Evolutionary conservation across 2,329 filamentous ascomycete species (phyloP), one percentile per base, ranked within the genome.

Genomic region (Fusarium guadeloupense): DNA sequence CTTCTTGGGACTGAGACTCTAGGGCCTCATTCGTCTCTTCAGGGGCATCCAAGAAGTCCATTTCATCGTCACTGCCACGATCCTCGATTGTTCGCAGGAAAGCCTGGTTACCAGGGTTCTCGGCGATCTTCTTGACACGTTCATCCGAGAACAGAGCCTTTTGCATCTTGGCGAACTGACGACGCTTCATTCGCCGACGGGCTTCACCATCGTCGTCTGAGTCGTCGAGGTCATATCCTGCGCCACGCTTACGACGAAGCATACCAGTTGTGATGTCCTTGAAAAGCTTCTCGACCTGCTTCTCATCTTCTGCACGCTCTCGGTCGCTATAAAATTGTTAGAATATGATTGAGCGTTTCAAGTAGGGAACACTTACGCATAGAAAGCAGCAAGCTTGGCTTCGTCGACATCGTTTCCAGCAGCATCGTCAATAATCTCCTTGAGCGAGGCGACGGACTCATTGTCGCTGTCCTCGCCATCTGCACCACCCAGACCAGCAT

Each of bases 21-120:
- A 62, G 62, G 26, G 78, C 74, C 23, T 71, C 70, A 9, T 61
- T 61, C 21, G 59, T 60, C 23, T 70, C 69, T 9, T 73, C 71
- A 0, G 69, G 60, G 34, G 85, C 80, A 38, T 88, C 85, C 9
- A 92, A 77, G 68, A 96, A 89, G 64, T 93, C 90, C 75, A 90
- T 85, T 49, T 92, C 89, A 49, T 95, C 89, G 39, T 91, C 90
- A 68, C 83, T 82, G 54, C 89, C 90, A 43, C 85, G 85, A 71
- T 97, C 93, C 69, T 97, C 93, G 46, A 99, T 91, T 7, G 92
- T 92, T 63, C 88, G 88, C 67, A 99, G 83, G 78, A 99, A 99
- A 1, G 95, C 95, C 59, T 90, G 85, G 72, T 93, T 94, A 72
- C 94, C 93, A 3, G 91, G 91, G 69, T 96, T 93, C 72, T 92